Conservation (phyloP, 176 grass and related monocot species). For the Juncus effusus region DNA sequence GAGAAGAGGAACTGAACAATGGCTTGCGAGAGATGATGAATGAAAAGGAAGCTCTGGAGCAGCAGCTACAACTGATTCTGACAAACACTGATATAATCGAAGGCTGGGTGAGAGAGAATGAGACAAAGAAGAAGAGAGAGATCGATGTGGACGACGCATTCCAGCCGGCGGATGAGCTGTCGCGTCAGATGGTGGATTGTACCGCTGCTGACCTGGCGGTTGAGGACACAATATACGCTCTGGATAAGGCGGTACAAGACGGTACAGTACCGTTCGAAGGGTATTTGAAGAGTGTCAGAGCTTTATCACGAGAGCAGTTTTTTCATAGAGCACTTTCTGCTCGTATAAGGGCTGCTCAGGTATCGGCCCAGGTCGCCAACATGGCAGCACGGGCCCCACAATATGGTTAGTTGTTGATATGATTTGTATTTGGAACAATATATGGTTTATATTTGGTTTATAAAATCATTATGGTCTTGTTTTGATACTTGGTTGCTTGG, state of each 20-base stretch:
- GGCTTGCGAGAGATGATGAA: slow-evolving; percentile 50
- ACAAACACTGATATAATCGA: slow-evolving; percentile 63
- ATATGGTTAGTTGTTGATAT: slow-evolving; percentile 38
- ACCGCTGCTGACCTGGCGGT: slow-evolving; percentile 55
- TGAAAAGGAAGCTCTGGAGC: slow-evolving; percentile 69
- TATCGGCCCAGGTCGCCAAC: slow-evolving; percentile 55
- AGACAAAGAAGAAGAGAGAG: slow-evolving; percentile 27
- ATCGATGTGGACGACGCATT: slow-evolving; percentile 42
- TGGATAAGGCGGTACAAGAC: slow-evolving; percentile 81
- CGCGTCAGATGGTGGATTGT: slow-evolving; percentile 72
- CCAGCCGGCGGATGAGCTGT: slow-evolving; percentile 41
- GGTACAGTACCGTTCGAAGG: slow-evolving; percentile 55
- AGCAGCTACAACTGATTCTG: slow-evolving; percentile 56
- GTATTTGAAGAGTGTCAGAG: slow-evolving; percentile 64
- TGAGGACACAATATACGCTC: slow-evolving; percentile 67
- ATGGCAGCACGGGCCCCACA: slow-evolving; percentile 49
- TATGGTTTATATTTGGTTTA: neutral
- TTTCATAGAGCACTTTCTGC: slow-evolving; percentile 57
- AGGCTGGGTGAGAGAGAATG: slow-evolving; percentile 51
- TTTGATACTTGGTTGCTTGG: slow-evolving; percentile 14
- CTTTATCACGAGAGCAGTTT: slow-evolving; percentile 63
- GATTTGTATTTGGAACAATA: slow-evolving; percentile 9
- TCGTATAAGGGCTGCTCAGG: slow-evolving; percentile 49
- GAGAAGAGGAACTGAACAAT: slow-evolving; percentile 35
- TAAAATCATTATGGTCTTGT: slow-evolving; percentile 20